These are phyloP conservation scores for Gautieria morchelliformis DNA, from an alignment of 768 basidiomycete species.

Conservation along the genomic window DNA sequence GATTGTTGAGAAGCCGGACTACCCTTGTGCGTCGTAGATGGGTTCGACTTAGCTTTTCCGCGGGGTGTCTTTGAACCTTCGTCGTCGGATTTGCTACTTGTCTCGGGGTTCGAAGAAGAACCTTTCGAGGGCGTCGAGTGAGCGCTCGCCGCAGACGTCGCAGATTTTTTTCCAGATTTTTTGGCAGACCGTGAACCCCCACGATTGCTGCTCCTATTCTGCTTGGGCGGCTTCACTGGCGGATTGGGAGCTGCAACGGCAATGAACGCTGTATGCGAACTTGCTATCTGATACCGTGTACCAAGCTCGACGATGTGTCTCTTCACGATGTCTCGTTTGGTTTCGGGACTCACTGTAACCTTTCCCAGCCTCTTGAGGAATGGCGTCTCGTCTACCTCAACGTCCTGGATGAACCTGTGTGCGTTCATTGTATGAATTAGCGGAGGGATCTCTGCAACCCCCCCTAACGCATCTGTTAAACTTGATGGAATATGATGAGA, in stretches of 20 bases:
- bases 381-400: constrained; percentile 23
- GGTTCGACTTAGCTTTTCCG: neutral
- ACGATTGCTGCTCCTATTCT: neutral
- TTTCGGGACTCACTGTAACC: constrained; percentile 22
- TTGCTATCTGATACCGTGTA: constrained; percentile 41
- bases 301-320: constrained; percentile 43
- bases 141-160: too few relatives aligned
- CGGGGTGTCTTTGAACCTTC: neutral
- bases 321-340: constrained; percentile 30
- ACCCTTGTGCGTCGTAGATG: neutral
- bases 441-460: constrained; percentile 21
- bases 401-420: constrained; percentile 42
- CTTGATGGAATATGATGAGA: neutral
- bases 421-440: constrained; percentile 46
- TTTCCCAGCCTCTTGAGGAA: neutral
- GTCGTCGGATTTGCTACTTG: neutral
- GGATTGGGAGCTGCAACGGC: constrained; percentile 29
- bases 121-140: neutral
- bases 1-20: neutral
- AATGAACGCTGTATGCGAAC: constrained; percentile 46
- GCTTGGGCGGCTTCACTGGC: neutral
- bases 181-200: neutral
- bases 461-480: neutral
- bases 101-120: neutral
- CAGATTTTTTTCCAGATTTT: too few relatives aligned